phyloP scores from a whole-genome alignment of 345 rosid species.

The Draba incana region DNA sequence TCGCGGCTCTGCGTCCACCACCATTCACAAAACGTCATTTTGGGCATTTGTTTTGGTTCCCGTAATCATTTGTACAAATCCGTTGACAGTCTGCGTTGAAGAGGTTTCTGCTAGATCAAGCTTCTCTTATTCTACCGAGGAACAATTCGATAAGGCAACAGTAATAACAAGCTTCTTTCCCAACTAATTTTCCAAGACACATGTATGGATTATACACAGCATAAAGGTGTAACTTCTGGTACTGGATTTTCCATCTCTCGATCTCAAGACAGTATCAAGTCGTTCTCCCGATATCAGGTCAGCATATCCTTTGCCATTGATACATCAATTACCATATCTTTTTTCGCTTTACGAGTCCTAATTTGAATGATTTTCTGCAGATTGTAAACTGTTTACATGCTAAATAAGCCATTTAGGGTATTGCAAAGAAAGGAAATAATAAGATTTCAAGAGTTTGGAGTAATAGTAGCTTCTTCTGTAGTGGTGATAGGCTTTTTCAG shows the following conservation, averaged over 20 bases:
- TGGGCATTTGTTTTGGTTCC: slow-evolving; percentile 30
- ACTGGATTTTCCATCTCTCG: slow-evolving; percentile 24
- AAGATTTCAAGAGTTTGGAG: slow-evolving; percentile 28
- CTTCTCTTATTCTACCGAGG: slow-evolving; percentile 28
- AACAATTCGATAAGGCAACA: slow-evolving; percentile 19
- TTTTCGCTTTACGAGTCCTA: neutral
- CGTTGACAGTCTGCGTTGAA: slow-evolving; percentile 26
- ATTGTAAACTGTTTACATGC: slow-evolving; percentile 1
- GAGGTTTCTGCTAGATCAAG: slow-evolving; percentile 29
- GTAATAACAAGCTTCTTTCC: slow-evolving; percentile 9
- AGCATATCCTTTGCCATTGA: slow-evolving; percentile 18
- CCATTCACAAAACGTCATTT: slow-evolving; percentile 10
- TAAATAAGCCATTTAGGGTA: slow-evolving; percentile 34
- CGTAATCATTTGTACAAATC: slow-evolving; percentile 31
- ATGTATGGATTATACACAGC: slow-evolving; percentile 28
- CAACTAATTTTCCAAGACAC: slow-evolving; percentile 32
- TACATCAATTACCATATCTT: neutral
- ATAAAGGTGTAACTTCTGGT: slow-evolving; percentile 31
- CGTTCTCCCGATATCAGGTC: slow-evolving; percentile 35
- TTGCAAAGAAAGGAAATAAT: slow-evolving; percentile 33
- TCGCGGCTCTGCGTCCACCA: slow-evolving; percentile 27
- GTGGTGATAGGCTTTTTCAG: slow-evolving; percentile 34
- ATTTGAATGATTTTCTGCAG: slow-evolving; percentile 32
- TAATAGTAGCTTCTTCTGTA: slow-evolving; percentile 33
- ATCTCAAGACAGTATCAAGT: slow-evolving; percentile 25